Evolutionary conservation across 192 early-diverging fungal species (phyloP).

Genomic region (Linderina pennispora): DNA sequence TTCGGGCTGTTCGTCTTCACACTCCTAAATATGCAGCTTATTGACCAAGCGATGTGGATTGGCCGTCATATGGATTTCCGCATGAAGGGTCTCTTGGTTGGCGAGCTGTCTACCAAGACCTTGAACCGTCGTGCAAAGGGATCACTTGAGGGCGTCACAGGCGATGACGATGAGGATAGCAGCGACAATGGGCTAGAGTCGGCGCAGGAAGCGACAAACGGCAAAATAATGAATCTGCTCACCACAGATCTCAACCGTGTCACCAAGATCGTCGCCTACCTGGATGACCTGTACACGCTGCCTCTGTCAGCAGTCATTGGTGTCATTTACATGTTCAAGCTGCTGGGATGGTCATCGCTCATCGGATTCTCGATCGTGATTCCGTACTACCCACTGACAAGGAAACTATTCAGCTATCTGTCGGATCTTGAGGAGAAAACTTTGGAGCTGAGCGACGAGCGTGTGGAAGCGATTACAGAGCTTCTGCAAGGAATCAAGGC

Average conservation of each 20-base stretch:
- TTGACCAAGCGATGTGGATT: slow-evolving; percentile 51
- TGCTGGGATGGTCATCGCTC: slow-evolving; percentile 73
- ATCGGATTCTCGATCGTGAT: slow-evolving; percentile 62
- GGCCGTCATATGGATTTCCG: slow-evolving; percentile 51
- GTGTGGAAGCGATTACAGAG: slow-evolving; percentile 70
- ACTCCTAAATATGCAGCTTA: slow-evolving; percentile 11
- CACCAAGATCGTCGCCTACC: slow-evolving; percentile 32
- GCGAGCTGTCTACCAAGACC: slow-evolving; percentile 54
- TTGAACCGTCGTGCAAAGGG: slow-evolving; percentile 42
- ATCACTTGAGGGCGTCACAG: not conserved
- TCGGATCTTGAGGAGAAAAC: slow-evolving; percentile 43
- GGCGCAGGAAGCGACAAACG: slow-evolving; percentile 34
- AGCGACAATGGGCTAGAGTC: slow-evolving; percentile 24
- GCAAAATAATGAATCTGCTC: slow-evolving; percentile 59
- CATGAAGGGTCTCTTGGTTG: slow-evolving; percentile 47
- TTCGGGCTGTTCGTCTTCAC: slow-evolving; percentile 51
- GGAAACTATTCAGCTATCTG: slow-evolving; percentile 34
- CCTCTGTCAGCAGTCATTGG: slow-evolving; percentile 57
- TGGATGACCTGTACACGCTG: slow-evolving; percentile 50
- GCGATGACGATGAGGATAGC: slow-evolving; percentile 21
- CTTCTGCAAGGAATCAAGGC: slow-evolving; percentile 77
- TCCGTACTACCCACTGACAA: slow-evolving; percentile 48
- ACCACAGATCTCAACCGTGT: slow-evolving; percentile 54
- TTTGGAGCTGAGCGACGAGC: slow-evolving; percentile 52
- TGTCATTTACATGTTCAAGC: slow-evolving; percentile 53